These are phyloP conservation scores for Podaxis mareebaensis DNA, from an alignment of 768 basidiomycete species.

Conservation along the genomic window DNA sequence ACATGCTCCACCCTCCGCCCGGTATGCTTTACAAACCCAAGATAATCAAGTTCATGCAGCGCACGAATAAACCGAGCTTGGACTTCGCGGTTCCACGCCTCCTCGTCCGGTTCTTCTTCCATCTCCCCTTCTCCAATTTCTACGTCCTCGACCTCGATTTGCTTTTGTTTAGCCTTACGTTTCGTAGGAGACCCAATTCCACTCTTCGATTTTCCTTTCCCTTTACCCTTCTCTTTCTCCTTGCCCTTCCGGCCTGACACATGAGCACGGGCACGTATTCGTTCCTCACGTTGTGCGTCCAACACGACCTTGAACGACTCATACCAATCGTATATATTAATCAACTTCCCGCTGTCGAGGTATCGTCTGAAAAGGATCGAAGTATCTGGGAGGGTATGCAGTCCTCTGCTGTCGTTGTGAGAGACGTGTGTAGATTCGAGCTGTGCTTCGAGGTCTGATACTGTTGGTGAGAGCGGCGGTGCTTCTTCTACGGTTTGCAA, in stretches of 20 bases:
- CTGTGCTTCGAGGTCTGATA: conserved; percentile 10
- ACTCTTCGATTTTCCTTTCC: neutral
- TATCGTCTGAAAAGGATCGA: conserved; percentile 78
- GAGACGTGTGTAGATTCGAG: conserved; percentile 2
- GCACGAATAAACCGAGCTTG: conserved; percentile 81
- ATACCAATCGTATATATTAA: conserved; percentile 90
- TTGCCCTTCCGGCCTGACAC: neutral
- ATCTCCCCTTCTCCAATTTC: conserved; percentile 26
- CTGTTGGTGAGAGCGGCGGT: conserved; percentile 11
- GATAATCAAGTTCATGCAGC: conserved; percentile 78
- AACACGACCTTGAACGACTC: conserved; percentile 71
- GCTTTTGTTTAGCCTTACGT: conserved; percentile 28
- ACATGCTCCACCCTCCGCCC: conserved; percentile 80
- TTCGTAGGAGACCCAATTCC: conserved; percentile 14
- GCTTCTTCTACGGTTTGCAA: neutral
- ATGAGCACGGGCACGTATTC: neutral
- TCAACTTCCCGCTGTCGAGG: conserved; percentile 75
- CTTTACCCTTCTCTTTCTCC: neutral
- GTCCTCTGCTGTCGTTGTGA: neutral
- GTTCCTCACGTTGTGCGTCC: conserved; percentile 52
- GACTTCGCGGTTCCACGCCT: conserved; percentile 60
- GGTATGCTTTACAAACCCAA: conserved; percentile 81
- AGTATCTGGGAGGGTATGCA: conserved; percentile 69
- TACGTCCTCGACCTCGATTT: conserved; percentile 26
- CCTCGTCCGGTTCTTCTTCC: conserved; percentile 37